Conservation (phyloP, 257 asterid genomes). For the Agastache rugosa region DNA sequence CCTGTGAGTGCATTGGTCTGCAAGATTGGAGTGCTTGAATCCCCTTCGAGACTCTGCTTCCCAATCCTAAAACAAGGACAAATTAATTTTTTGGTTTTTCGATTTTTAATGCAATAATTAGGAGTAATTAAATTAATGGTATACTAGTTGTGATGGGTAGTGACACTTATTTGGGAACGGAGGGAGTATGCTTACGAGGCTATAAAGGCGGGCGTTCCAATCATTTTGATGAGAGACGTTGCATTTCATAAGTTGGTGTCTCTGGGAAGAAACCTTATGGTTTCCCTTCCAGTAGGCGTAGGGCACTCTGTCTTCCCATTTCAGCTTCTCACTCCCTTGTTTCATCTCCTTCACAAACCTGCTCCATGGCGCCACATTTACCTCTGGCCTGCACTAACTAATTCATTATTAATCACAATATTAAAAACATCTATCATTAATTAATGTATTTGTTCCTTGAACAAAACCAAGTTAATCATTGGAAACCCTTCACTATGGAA, state of each 20-base stretch:
- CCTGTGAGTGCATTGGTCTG: slow-evolving; percentile 79
- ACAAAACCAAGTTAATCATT: no score
- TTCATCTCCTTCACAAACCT: slow-evolving; percentile 60
- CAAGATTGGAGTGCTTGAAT: slow-evolving; percentile 59
- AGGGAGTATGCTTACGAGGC: slow-evolving; percentile 44
- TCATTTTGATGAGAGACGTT: slow-evolving; percentile 52
- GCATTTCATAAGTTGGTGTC: slow-evolving; percentile 56
- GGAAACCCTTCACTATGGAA: no score
- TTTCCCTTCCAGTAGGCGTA: slow-evolving; percentile 91
- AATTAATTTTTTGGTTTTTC: no score
- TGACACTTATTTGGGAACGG: no score
- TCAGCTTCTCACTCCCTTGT: slow-evolving; percentile 43
- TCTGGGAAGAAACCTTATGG: slow-evolving; percentile 46
- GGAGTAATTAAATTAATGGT: no score
- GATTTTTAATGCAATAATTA: no score
- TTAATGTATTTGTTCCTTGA: no score
- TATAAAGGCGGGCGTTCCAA: slow-evolving; percentile 62
- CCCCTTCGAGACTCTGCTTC: slow-evolving; percentile 51
- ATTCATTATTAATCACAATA: no score
- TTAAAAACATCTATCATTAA: no score
- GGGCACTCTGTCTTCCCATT: slow-evolving; percentile 79
- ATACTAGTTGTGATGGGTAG: no score
- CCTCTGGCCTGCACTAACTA: slow-evolving; percentile 78
- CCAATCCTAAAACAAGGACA: slow-evolving; percentile 60
- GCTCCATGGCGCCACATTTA: slow-evolving; percentile 81